These are phyloP conservation scores for Plasmodiophora brassicae DNA, from an alignment of 208 protist species.

Conservation along the genomic window DNA sequence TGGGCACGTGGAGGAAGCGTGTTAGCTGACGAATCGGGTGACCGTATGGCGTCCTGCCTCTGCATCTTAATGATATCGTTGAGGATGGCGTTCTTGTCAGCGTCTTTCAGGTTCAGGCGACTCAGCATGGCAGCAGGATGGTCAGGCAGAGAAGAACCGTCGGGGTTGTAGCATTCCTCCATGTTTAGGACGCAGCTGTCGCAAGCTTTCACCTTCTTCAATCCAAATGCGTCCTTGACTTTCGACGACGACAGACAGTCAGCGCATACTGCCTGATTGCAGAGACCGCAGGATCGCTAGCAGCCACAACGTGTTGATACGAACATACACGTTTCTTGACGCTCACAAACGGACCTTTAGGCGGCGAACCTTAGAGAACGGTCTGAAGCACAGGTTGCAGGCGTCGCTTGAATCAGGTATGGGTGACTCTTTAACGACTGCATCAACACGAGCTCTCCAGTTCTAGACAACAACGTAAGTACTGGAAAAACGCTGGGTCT, in stretches of 20 bases:
- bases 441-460: not conserved
- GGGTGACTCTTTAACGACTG: not conserved
- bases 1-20: too few species aligned
- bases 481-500: not conserved
- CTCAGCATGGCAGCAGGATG: slow-evolving; percentile 9
- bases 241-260: not conserved
- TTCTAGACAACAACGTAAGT: not conserved
- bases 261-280: not conserved
- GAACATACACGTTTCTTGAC: not conserved
- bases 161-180: not conserved
- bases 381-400: not conserved
- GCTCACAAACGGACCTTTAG: too few species aligned
- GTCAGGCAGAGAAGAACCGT: not conserved
- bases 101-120: slow-evolving; percentile 4
- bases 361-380: not conserved
- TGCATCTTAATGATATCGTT: slow-evolving; percentile 17
- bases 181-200: not conserved
- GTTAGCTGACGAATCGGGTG: too few species aligned
- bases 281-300: not conserved
- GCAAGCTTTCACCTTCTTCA: slow-evolving; percentile 7
- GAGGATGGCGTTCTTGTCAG: not conserved
- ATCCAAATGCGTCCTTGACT: not conserved
- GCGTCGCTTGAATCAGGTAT: not conserved
- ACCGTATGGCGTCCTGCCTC: not conserved
- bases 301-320: not conserved